These are phyloP conservation scores for Hydnum rufescens DNA, from an alignment of 768 basidiomycete species.

Conservation along the genomic window DNA sequence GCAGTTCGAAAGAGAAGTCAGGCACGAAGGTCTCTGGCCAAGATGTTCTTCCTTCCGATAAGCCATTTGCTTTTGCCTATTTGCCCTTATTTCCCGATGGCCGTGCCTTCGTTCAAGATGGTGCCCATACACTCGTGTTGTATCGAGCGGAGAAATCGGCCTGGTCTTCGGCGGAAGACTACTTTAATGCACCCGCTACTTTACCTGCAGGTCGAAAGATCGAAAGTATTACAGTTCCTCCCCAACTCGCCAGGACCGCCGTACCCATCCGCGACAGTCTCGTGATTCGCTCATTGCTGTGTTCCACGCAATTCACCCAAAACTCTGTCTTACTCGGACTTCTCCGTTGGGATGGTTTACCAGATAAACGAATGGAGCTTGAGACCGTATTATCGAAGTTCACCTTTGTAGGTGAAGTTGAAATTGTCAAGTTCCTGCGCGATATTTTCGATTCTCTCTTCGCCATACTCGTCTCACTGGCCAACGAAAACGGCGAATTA, in stretches of 20 bases:
- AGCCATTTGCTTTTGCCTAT: constrained; percentile 82
- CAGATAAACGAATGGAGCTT: constrained; percentile 38
- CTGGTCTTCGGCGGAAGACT: constrained; percentile 38
- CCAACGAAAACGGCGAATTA: constrained; percentile 58
- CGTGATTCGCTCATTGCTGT: constrained; percentile 70
- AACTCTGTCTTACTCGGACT: constrained; percentile 66
- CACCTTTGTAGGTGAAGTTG: constrained; percentile 82
- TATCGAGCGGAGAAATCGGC: constrained; percentile 60
- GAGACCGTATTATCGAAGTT: constrained; percentile 61
- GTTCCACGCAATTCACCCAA: constrained; percentile 83
- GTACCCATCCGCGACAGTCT: constrained; percentile 59
- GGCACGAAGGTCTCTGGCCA: not conserved
- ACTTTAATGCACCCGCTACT: constrained; percentile 50
- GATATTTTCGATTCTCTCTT: constrained; percentile 89
- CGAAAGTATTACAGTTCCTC: constrained; percentile 37
- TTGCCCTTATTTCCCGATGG: constrained; percentile 67
- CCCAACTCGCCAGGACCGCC: constrained; percentile 43
- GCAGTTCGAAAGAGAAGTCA: constrained; percentile 11
- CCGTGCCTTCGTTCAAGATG: constrained; percentile 71
- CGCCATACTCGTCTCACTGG: constrained; percentile 57
- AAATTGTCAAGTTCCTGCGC: constrained; percentile 82
- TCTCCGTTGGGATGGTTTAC: constrained; percentile 59
- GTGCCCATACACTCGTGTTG: constrained; percentile 64
- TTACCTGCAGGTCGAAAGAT: constrained; percentile 32
- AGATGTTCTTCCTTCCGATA: constrained; percentile 24